A percentile compares a stretch with the other conserved stretches of the same genome.
Evolutionary conservation across 2,329 filamentous ascomycete species (phyloP).

Genomic region (Fusarium sp.): DNA sequence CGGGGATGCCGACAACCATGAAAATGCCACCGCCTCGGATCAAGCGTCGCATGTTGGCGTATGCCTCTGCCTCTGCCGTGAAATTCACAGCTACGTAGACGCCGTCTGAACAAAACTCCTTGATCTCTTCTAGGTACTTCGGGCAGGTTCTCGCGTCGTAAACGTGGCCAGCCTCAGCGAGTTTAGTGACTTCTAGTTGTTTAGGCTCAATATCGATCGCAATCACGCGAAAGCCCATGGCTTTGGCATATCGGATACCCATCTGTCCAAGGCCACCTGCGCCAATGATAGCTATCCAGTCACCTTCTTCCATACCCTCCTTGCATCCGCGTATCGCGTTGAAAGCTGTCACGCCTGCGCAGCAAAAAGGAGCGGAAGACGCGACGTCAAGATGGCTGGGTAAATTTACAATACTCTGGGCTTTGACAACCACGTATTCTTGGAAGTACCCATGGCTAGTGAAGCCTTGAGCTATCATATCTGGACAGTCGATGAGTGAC

Average conservation of each 20-base stretch:
- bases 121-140: too few relatives aligned
- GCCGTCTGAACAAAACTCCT: neutral
- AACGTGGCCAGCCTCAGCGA: neutral
- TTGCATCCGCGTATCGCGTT: neutral
- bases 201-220: neutral
- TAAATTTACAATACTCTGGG: neutral
- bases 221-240: neutral
- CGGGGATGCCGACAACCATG: neutral
- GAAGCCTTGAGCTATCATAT: neutral
- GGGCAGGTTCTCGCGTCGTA: neutral
- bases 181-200: neutral
- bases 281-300: neutral
- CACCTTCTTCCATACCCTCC: neutral
- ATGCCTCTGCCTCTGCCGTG: neutral
- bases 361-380: neutral
- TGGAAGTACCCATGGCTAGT: neutral
- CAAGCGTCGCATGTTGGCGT: neutral
- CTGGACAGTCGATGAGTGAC: too few relatives aligned
- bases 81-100: neutral
- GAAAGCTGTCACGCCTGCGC: neutral
- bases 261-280: neutral
- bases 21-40: neutral
- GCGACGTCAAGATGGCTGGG: neutral
- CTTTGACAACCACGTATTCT: neutral
- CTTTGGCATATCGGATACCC: conserved; percentile 2